A percentile compares a stretch with the other conserved stretches of the same genome.
These are phyloP conservation scores for Dillenia suffruticosa DNA, from an alignment of 164 flowering plant genomes.

Conservation along the genomic window DNA sequence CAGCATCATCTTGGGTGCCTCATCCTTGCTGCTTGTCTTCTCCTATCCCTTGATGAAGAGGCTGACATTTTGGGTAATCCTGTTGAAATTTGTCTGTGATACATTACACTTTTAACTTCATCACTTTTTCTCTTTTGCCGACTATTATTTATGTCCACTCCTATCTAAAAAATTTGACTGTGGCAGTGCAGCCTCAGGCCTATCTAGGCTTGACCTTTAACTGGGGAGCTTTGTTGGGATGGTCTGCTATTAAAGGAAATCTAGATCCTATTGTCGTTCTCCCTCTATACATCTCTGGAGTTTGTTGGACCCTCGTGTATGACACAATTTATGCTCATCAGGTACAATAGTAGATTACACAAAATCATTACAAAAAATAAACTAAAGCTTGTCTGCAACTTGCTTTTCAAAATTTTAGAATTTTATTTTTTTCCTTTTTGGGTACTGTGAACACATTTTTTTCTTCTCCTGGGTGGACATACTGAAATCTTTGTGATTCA, in stretches of 20 bases:
- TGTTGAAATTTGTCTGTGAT: background rate
- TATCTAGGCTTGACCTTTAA: slow-evolving; percentile 91
- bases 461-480: no score
- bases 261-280: slow-evolving; percentile 73
- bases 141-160: background rate
- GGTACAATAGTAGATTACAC: slow-evolving; percentile 37
- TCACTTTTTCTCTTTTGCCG: slow-evolving; percentile 1
- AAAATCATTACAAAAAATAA: background rate
- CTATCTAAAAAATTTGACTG: no score
- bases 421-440: no score
- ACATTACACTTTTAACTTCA: no score
- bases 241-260: slow-evolving; percentile 89
- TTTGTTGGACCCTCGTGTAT: slow-evolving; percentile 97
- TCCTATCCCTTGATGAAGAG: slow-evolving; percentile 99
- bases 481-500: no score
- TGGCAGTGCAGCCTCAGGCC: slow-evolving; percentile 84
- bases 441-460: no score
- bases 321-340: slow-evolving; percentile 99
- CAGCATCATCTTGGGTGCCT: slow-evolving; percentile 89
- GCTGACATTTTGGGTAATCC: slow-evolving; percentile 89
- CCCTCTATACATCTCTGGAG: slow-evolving; percentile 83
- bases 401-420: background rate
- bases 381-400: background rate
- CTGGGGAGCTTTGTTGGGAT: slow-evolving; percentile 97
- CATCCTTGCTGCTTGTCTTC: slow-evolving; percentile 90